Evolutionary conservation across 257 asterid genomes (phyloP), one percentile per base, ranked within the genome.

Genomic region (Solanum microdontum): DNA sequence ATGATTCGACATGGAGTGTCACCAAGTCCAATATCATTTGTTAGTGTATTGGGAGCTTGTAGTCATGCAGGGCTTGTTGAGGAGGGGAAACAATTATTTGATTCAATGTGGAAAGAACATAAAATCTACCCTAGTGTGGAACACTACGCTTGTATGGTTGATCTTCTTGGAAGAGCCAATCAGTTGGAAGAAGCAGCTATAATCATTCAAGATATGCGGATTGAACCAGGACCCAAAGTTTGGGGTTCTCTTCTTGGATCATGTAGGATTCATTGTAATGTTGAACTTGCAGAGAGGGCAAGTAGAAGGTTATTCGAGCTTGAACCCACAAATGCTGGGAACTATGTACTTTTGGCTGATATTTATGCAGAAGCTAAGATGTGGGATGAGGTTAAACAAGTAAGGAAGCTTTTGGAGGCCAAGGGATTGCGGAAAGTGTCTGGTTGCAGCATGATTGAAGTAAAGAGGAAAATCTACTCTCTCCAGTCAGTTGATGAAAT

Each of bases 171-270:
- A 26, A 91, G 99, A 92, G 99, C 98, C 79, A 94, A 94, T 86
- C 91, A 88, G 55, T 91, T 96, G 24, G 94, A 93, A 36, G 98
- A 95, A 90, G 99, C 99, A 11, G 93, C 93, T 40, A 91, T 89
- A 85, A 74, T 96, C 87, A 93, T 96, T 88, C 91, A 93, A 72
- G 96, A 92, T 70, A 93, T 96, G 95, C 90, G 91, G 68, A 92
- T 92, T 23, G 98, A 96, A 87, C 98, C 98, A 1, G 99, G 97
- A 51, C 93, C 94, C 9, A 91, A 91, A 60, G 98, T 94, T 51
- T 96, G 99, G 99, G 98, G 97, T 2, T 92, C 99, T 58, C 96
- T 96, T 87, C 95, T 95, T 4, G 99, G 98, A 80, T 92, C 98
- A 24, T 94, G 99, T 90, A 90, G 97, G 90, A 96, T 96, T 84